Conservation (phyloP, 1,284 basidiomycete genomes). For the Meripilus lineatus region DNA sequence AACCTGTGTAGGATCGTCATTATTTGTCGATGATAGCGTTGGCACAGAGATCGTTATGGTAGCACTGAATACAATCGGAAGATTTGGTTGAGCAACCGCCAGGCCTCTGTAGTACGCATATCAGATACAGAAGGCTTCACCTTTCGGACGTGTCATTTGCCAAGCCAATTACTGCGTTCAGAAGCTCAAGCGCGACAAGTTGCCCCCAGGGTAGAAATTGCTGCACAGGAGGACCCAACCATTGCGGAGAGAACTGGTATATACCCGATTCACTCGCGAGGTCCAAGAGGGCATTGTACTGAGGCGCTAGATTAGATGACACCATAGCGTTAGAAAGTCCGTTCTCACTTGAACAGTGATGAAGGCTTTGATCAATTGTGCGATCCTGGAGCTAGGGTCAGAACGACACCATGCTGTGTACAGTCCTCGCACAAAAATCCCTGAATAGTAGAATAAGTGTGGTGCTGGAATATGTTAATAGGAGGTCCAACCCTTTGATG, state of each 20-base stretch:
- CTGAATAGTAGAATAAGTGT: too few species aligned
- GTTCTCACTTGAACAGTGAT: slow-evolving; percentile 6
- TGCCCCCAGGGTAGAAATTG: slow-evolving; percentile 7
- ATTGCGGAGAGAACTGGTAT: slow-evolving; percentile 5
- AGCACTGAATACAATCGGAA: too few species aligned
- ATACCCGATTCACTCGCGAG: slow-evolving; percentile 1
- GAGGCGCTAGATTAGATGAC: background rate
- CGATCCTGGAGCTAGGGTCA: background rate
- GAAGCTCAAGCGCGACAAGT: slow-evolving; percentile 5
- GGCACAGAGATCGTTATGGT: too few species aligned
- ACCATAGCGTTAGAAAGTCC: background rate
- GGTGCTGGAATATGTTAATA: too few species aligned
- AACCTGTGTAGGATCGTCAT: too few species aligned
- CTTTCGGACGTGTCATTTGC: too few species aligned
- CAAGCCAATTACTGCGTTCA: slow-evolving; percentile 8
- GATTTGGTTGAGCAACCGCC: too few species aligned
- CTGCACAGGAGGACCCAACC: slow-evolving; percentile 7
- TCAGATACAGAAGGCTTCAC: too few species aligned
- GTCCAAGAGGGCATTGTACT: slow-evolving; percentile 8
- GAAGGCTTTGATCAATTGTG: slow-evolving; percentile 4
- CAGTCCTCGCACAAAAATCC: slow-evolving; percentile 7
- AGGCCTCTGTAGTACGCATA: too few species aligned
- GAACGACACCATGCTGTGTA: slow-evolving; percentile 5
- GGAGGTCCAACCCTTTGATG: too few species aligned
- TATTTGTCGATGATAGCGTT: too few species aligned